Percentiles rank a stretch among this genome's conserved stretches.
Conservation (phyloP, 140 eudicot species). For the Oenanthe javanica region DNA sequence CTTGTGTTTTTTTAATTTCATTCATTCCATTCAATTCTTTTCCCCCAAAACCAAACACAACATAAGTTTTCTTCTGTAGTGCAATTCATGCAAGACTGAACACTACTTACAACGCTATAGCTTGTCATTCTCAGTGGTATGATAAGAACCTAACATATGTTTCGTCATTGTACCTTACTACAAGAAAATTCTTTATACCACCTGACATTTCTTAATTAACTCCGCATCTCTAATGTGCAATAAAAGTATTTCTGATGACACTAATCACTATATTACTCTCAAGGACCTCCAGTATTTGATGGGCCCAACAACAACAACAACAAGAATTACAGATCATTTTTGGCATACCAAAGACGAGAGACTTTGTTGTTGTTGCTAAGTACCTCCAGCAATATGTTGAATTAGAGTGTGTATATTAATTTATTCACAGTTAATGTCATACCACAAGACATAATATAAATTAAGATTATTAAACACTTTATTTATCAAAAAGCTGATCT, state of each 20-base stretch:
- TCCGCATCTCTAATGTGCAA: not conserved
- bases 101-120: not conserved
- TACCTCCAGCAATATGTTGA: conserved; percentile 2
- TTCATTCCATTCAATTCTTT: too few relatives aligned
- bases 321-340: not conserved
- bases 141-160: not conserved
- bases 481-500: not conserved
- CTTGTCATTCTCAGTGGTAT: not conserved
- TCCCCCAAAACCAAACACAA: not conserved
- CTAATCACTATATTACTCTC: not conserved
- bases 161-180: not conserved
- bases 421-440: not conserved
- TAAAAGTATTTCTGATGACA: not conserved
- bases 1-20: too few relatives aligned
- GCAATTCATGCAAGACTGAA: not conserved
- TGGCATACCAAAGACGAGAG: conserved; percentile 3
- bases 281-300: not conserved
- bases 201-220: not conserved
- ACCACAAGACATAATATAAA: not conserved
- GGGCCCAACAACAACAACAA: not conserved
- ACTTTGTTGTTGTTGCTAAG: not conserved
- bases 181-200: not conserved
- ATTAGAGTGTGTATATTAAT: not conserved
- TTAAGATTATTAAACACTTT: too few relatives aligned
- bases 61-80: not conserved